Evolutionary conservation across 176 grass and related monocot genomes (phyloP).

Genomic region (Luzula sylvatica): DNA sequence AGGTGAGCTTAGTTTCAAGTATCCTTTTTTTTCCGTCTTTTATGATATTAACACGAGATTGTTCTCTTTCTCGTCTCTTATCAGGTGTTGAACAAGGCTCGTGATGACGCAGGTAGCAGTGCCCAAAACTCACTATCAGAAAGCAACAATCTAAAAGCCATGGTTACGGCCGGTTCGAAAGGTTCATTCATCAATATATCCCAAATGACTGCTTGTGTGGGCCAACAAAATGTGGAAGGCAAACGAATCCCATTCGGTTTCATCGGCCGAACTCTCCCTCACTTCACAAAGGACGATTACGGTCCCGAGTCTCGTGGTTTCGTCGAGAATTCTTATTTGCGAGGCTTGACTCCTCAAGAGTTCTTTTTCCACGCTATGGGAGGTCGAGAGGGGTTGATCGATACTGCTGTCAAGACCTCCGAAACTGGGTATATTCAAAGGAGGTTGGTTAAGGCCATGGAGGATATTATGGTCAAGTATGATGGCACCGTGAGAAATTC

Average conservation of each 20-base stretch:
- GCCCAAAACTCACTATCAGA: constrained; percentile 97
- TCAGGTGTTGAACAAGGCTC: constrained; percentile 93
- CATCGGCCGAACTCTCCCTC: constrained; percentile 69
- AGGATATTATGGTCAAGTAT: constrained; percentile 99
- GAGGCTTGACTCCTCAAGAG: constrained; percentile 88
- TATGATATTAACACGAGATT: no score
- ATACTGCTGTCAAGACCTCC: constrained; percentile 87
- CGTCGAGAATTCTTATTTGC: constrained; percentile 97
- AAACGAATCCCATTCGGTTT: constrained; percentile 99
- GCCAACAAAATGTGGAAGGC: constrained; percentile 95
- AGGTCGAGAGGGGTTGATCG: constrained; percentile 81
- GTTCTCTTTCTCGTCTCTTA: constrained; percentile 3
- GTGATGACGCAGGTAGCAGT: constrained; percentile 97
- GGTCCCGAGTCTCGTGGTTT: constrained; percentile 96
- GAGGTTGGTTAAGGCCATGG: constrained; percentile 96
- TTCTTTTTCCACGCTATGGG: constrained; percentile 93
- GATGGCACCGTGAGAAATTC: constrained; percentile 96
- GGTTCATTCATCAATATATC: constrained; percentile 97
- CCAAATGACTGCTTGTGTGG: constrained; percentile 99
- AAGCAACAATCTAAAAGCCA: constrained; percentile 97
- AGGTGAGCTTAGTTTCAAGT: constrained; percentile 32
- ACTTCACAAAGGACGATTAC: constrained; percentile 88
- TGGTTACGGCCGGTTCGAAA: constrained; percentile 95
- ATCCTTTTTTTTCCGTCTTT: constrained; percentile 3
- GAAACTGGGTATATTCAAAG: constrained; percentile 95